Percentiles rank a stretch among this genome's conserved stretches.
Evolutionary conservation across 2,329 filamentous ascomycete genomes (phyloP).

Genomic region (Phialocephala sp.): DNA sequence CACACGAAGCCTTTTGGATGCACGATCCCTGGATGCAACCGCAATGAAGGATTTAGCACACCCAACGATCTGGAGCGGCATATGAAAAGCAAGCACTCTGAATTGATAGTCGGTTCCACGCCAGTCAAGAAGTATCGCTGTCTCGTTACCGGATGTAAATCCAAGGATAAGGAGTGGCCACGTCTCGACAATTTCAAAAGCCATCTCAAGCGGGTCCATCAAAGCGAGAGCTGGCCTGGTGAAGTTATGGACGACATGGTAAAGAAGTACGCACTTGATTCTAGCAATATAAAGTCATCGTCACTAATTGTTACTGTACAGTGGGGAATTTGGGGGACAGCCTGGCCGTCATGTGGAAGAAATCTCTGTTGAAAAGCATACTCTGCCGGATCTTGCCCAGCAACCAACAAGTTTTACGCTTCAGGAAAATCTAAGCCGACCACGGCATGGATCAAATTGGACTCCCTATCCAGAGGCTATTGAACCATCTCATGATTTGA

Average conservation of each 20-base stretch:
- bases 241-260: slow-evolving; percentile 52
- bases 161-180: slow-evolving; percentile 74
- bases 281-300: slow-evolving; percentile 1
- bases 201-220: slow-evolving; percentile 75
- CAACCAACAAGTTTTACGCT: slow-evolving; percentile 5
- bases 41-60: slow-evolving; percentile 75
- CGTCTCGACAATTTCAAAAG: slow-evolving; percentile 86
- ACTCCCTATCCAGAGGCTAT: slow-evolving; percentile 33
- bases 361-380: slow-evolving; percentile 8
- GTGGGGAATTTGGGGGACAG: slow-evolving; percentile 33
- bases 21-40: slow-evolving; percentile 58
- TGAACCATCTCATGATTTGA: slow-evolving; percentile 26
- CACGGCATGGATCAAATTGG: slow-evolving; percentile 22
- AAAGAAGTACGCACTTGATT: slow-evolving; percentile 48
- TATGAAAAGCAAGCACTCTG: slow-evolving; percentile 70
- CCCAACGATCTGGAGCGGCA: slow-evolving; percentile 84
- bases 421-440: slow-evolving; percentile 10
- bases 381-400: slow-evolving; percentile 19
- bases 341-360: slow-evolving; percentile 25
- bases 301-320: slow-evolving; percentile 19
- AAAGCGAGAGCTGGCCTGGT: slow-evolving; percentile 37
- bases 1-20: slow-evolving; percentile 75
- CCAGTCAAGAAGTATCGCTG: slow-evolving; percentile 64
- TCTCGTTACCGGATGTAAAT: slow-evolving; percentile 59
- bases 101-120: slow-evolving; percentile 50